Base-by-base conservation (phyloP, 139 green algal species). In the Ettlia oleoabundans region DNA sequence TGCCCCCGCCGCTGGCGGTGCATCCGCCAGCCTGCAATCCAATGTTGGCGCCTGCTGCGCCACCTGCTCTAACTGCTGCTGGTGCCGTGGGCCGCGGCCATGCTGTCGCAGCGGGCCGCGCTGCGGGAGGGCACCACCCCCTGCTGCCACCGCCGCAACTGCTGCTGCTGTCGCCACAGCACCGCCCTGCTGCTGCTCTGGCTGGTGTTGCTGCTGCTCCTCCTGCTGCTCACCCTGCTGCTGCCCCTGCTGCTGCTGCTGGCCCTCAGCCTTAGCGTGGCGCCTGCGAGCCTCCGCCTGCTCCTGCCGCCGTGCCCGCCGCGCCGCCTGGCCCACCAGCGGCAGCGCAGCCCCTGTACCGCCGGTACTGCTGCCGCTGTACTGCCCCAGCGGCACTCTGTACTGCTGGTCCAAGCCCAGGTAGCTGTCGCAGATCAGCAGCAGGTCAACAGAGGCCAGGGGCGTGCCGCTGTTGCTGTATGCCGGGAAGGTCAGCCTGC, bases 381-480 rank as follows among this genome's bases (percentile, higher is more conserved):
- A 58, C 15, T 55, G 21, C 30, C 53, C 42, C 43, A 85, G 32
- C 35, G 72, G 63, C 62, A 90, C 69, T 37, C 22, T 41, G 68
- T 84, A 74, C 77, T 92, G 86, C 89, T 95, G 91, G 64, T 98
- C 95, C 32, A 98, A 82, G 1, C 95, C 95, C 1, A 98, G 32
- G 87, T 98, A 98, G 33, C 83, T 95, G 76, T 98, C 96, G 10
- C 89, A 95, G 51, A 98, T 78, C 4, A 98, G 78, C 74, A 91
- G 91, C 22, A 98, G 43, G 3, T 75, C 80, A 6, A 92, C 80
- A 2, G 43, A 69, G 9, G 41, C 30, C 76, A 92, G 43, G 22
- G 76, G 35, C 64, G 38, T 42, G 18, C 82, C 89, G 24, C 86
- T 63, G 24, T 63, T 79, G 43, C 81, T 82, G 9, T 40, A 28